phyloP scores from a whole-genome alignment of 495 filamentous ascomycete species.

The Tuber indicum region DNA sequence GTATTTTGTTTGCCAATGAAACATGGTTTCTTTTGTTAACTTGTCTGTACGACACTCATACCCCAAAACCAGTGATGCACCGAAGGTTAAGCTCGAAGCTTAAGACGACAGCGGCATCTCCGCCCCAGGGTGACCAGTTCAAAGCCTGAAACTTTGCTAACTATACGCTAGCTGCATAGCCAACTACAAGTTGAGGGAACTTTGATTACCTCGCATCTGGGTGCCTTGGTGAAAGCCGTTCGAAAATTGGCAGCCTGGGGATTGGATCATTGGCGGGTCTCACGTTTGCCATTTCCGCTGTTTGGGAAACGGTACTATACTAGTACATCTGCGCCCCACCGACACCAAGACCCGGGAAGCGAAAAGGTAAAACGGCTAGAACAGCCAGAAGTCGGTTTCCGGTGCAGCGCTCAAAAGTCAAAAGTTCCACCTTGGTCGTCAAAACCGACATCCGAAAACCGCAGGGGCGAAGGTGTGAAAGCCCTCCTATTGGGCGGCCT shows the following conservation, averaged over 20 bases:
- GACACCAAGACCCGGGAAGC: background rate
- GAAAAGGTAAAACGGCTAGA: background rate
- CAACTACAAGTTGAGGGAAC: background rate
- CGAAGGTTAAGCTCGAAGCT: background rate
- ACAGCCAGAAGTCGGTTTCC: background rate
- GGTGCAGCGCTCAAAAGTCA: background rate
- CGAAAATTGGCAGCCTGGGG: background rate
- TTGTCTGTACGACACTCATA: background rate
- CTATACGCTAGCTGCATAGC: background rate
- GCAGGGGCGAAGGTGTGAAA: background rate
- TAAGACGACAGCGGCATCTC: background rate
- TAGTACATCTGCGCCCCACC: background rate
- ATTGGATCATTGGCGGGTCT: background rate
- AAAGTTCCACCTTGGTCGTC: background rate
- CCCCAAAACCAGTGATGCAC: background rate
- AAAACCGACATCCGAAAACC: background rate
- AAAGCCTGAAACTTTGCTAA: background rate
- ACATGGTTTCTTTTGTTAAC: background rate
- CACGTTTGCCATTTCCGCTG: background rate
- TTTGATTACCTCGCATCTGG: background rate
- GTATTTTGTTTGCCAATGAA: background rate
- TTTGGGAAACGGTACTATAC: no score
- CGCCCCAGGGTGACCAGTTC: background rate
- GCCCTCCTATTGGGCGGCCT: background rate
- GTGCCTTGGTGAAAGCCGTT: background rate